A percentile compares a stretch with the other conserved stretches of the same genome.
Evolutionary conservation across 179 eudicot genomes (phyloP).

Genomic region (Heliamphora pulchella): DNA sequence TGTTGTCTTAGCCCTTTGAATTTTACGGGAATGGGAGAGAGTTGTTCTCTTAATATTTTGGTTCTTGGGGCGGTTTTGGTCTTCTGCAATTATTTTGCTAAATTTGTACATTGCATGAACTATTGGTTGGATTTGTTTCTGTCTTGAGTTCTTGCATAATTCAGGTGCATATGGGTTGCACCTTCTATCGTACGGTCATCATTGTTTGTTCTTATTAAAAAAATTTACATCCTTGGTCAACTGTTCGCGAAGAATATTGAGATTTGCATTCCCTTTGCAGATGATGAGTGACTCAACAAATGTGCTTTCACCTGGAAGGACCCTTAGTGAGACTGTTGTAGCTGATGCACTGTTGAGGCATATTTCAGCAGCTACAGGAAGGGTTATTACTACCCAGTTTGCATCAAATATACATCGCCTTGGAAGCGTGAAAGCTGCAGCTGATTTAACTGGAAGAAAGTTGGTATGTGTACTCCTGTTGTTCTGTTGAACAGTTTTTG

Average conservation of each 20-base stretch:
- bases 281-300: constrained; percentile 99
- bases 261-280: constrained; percentile 27
- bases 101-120: neutral
- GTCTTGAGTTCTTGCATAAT: neutral
- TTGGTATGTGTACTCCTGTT: constrained; percentile 54
- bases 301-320: constrained; percentile 90
- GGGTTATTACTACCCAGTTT: constrained; percentile 93
- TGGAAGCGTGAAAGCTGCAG: constrained; percentile 98
- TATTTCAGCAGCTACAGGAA: constrained; percentile 76
- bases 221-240: neutral
- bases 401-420: constrained; percentile 98
- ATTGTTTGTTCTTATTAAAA: neutral
- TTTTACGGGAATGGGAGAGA: constrained; percentile 5
- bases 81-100: neutral
- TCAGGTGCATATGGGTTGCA: neutral
- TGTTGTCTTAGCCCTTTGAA: neutral
- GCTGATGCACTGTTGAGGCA: constrained; percentile 75
- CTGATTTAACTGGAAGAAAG: constrained; percentile 90
- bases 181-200: neutral
- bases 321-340: constrained; percentile 84
- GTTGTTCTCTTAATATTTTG: neutral
- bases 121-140: neutral
- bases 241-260: neutral
- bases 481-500: neutral
- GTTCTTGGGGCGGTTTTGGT: neutral